Base-by-base conservation (phyloP, 176 grass and related monocot genomes). In the Echinochloa phyllopogon region DNA sequence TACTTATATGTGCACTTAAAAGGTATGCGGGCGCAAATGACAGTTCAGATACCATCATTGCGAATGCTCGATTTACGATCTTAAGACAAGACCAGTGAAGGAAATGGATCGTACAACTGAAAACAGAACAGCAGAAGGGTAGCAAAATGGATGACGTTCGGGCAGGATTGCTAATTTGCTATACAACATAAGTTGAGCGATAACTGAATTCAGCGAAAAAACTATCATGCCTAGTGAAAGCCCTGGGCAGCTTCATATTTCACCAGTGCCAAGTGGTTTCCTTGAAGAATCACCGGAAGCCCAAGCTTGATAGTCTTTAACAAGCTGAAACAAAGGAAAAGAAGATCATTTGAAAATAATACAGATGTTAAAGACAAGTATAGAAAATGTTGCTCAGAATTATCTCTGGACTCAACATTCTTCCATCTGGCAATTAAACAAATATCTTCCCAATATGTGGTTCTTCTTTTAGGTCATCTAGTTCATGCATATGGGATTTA, bases 271-370 rank as follows among this genome's bases (percentile, higher is more conserved):
- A 64, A 96, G 91, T 21, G 96, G 93, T 81, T 91, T 92, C 84
- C 96, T 91, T 23, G 93, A 94, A 60, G 89, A 85, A 83, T 99
- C 96, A 65, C 93, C 96, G 3, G 88, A 96, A 81, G 96, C 96
- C 96, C 96, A 99, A 61, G 89, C 89, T 61, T 91, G 77, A 74
- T 99, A 99, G 77, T 96, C 96, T 70, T 99, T 94, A 82, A 89
- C 90, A 84, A 99, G 96, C 96, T 99, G 80, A 87, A 60, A 81
- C 52, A 56, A 43, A 14, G 7, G 39, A 39, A 73, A 23, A 76
- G 9, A 47, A 40, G 48, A 43, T 38, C 39, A 27, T 60, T 67
- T 66, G 50, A 39, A 21, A 76, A 38, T 68, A 41, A 7, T 29
- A 29, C 5, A 65, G 65, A 86, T 71, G 41, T 47, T 47, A 36